Percentiles rank a stretch among this genome's conserved stretches.
These are phyloP conservation scores for Phalaenopsis equestris DNA, from an alignment of 106 monocot species.

Conservation along the genomic window DNA sequence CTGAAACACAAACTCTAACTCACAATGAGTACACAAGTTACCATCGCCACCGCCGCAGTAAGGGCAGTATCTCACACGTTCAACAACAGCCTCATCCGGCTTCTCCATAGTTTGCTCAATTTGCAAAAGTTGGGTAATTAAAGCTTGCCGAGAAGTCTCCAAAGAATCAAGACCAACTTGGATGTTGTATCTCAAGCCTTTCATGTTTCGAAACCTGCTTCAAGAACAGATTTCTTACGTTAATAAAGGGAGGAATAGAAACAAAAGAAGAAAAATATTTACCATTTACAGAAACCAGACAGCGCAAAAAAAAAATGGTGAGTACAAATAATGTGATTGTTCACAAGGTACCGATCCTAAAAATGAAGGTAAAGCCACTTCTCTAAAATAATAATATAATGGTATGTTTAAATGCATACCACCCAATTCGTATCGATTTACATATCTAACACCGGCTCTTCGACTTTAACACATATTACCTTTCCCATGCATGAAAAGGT, in stretches of 20 bases:
- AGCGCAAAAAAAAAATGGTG: neutral
- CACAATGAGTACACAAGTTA: constrained; percentile 73
- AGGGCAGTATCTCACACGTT: constrained; percentile 67
- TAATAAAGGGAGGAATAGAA: neutral
- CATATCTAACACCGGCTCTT: no score
- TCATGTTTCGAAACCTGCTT: constrained; percentile 45
- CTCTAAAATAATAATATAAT: neutral
- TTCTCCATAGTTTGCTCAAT: constrained; percentile 79
- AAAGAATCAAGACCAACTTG: constrained; percentile 77
- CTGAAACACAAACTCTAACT: constrained; percentile 82
- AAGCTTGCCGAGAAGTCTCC: constrained; percentile 54
- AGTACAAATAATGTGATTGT: neutral
- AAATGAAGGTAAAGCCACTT: neutral
- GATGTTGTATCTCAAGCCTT: constrained; percentile 57
- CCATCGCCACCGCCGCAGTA: constrained; percentile 75
- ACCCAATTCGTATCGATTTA: no score
- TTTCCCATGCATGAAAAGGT: no score
- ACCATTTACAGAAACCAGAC: neutral
- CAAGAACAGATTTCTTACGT: neutral
- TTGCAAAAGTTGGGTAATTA: constrained; percentile 56
- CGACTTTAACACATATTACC: no score
- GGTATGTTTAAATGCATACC: neutral
- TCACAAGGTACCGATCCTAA: neutral
- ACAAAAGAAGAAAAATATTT: neutral
- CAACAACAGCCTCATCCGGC: constrained; percentile 69